Evolutionary conservation across 1,284 basidiomycete species (phyloP).

Genomic region (Ganoderma sinense): DNA sequence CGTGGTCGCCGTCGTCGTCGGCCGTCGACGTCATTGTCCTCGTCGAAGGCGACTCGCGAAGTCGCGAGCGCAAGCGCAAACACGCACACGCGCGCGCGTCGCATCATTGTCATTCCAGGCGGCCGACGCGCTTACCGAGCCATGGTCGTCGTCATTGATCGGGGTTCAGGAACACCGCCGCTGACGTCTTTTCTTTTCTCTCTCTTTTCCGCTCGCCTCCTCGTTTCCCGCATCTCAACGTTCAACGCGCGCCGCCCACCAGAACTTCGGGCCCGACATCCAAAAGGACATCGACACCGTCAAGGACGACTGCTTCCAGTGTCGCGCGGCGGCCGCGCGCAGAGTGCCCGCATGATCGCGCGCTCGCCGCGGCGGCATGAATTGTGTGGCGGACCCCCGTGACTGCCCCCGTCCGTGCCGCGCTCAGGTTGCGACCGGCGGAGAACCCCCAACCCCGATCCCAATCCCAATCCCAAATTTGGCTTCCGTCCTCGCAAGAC

Average conservation of each 20-base stretch:
- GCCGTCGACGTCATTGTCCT: not conserved
- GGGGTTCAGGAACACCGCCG: not conserved
- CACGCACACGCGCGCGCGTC: not conserved
- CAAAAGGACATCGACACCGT: slow-evolving; percentile 49
- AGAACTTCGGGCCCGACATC: slow-evolving; percentile 49
- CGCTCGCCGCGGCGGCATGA: not conserved
- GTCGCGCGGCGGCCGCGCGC: slow-evolving; percentile 45
- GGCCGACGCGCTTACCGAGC: not conserved
- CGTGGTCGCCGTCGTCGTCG: not conserved
- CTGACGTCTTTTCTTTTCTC: not conserved
- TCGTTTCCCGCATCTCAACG: not conserved
- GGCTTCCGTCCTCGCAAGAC: too few species aligned
- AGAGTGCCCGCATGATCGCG: slow-evolving; percentile 36
- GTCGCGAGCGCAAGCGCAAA: too few species aligned
- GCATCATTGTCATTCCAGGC: not conserved
- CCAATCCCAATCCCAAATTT: too few species aligned
- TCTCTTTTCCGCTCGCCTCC: not conserved
- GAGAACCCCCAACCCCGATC: not conserved
- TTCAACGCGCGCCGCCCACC: not conserved
- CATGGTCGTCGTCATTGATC: not conserved
- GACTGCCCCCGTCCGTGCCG: not conserved
- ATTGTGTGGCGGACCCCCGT: not conserved
- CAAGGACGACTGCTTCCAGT: slow-evolving; percentile 49
- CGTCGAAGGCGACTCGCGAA: not conserved
- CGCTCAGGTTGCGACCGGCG: not conserved